A percentile compares a stretch with the other conserved stretches of the same genome.
Conservation (phyloP, 2,329 filamentous ascomycete genomes). For the Stromatinia cepivora region DNA sequence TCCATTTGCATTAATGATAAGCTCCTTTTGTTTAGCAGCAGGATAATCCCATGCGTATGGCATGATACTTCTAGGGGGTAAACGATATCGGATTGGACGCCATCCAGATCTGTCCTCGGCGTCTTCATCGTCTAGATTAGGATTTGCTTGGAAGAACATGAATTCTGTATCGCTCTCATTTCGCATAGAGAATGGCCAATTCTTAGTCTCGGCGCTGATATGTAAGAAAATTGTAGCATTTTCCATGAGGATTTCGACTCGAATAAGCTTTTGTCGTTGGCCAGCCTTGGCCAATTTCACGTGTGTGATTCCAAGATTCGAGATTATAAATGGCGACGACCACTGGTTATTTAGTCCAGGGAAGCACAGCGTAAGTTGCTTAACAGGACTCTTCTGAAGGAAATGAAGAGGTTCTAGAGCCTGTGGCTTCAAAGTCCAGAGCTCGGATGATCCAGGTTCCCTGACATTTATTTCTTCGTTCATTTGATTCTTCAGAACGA, state of each 20-base stretch:
- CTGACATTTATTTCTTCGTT: slow-evolving; percentile 85
- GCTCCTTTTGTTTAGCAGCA: slow-evolving; percentile 91
- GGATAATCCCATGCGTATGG: slow-evolving; percentile 99
- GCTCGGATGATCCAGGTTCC: slow-evolving; percentile 86
- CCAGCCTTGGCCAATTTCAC: slow-evolving; percentile 91
- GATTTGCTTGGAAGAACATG: slow-evolving; percentile 92
- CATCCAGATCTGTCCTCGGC: slow-evolving; percentile 81
- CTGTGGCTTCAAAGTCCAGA: slow-evolving; percentile 74
- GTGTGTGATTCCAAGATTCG: slow-evolving; percentile 87
- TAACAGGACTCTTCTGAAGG: slow-evolving; percentile 76
- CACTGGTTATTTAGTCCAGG: slow-evolving; percentile 94
- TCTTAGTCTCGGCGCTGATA: slow-evolving; percentile 84
- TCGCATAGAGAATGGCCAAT: slow-evolving; percentile 98
- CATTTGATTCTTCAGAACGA: slow-evolving; percentile 91
- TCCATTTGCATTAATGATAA: slow-evolving; percentile 76
- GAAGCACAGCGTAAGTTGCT: slow-evolving; percentile 91
- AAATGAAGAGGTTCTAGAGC: slow-evolving; percentile 86
- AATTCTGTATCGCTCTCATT: slow-evolving; percentile 98
- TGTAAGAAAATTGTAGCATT: slow-evolving; percentile 91
- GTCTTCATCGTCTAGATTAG: slow-evolving; percentile 89
- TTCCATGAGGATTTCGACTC: slow-evolving; percentile 89
- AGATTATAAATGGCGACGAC: slow-evolving; percentile 97
- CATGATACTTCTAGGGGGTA: slow-evolving; percentile 96
- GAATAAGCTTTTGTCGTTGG: slow-evolving; percentile 83
- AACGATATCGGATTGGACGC: slow-evolving; percentile 86